Evolutionary conservation across 176 grass and related monocot genomes (phyloP), one percentile per base, ranked within the genome.

Genomic region (Secale cereale): DNA sequence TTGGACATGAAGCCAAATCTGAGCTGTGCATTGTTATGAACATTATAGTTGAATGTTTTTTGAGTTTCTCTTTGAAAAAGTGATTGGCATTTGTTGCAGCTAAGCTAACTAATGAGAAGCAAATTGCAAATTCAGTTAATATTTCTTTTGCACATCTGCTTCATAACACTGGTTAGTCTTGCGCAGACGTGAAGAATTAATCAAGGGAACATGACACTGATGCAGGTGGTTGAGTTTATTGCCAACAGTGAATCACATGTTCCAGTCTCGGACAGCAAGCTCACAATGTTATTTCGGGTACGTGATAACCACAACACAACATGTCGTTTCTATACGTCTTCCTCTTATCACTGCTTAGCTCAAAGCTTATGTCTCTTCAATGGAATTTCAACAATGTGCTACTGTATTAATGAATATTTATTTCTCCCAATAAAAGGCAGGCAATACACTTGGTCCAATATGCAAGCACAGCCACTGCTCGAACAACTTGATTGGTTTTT

Each of bases 241-340:
- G 92, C 95, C 23, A 94, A 97, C 57, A 89, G 91, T 30, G 92
- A 91, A 37, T 94, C 95, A 0, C 89, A 97, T 78, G 92, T 97
- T 63, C 95, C 95, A 59, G 94, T 94, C 56, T 75, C 91, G 16
- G 95, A 97, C 59, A 97, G 92, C 82, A 97, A 93, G 70, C 89
- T 97, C 50, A 94, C 95, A 30, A 97, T 94, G 95, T 85, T 94
- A 27, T 73, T 97, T 11, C 92, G 93, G 90, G 95, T 94, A 72
- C 54, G 14, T 14, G 23, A 64, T 29, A 40, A 1, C 39, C 50
- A 30, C 83, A 74, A 31, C 3, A 31, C 30, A 1, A 31, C 30
- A 31, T 65, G 4, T 11, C 0, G 19, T 41, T 50, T n/a, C 17
- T 69, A 19, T 64, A 26, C 33, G 25, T 69, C 10, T 85, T 50